Evolutionary conservation across 139 green algal genomes (phyloP).

Genomic region (Volvox reticuliferus): DNA sequence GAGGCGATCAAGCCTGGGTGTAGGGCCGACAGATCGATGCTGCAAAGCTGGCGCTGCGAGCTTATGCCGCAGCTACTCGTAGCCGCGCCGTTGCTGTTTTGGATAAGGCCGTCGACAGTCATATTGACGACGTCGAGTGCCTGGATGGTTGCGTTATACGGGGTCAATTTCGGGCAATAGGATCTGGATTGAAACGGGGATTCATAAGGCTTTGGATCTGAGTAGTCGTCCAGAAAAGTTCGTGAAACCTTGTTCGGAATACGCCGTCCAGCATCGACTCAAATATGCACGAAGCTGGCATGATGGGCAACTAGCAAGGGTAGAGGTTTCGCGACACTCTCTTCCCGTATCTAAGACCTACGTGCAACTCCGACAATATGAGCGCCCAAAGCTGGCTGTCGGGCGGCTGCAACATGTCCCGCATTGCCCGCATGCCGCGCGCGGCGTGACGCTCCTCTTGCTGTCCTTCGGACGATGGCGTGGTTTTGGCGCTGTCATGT

Average conservation of each 20-base stretch:
- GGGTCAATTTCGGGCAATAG: background rate
- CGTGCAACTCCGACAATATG: conserved; percentile 17
- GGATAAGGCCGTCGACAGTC: background rate
- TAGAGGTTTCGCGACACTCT: no score
- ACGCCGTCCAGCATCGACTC: no score
- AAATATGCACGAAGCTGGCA: no score
- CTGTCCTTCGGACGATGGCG: background rate
- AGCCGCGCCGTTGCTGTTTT: background rate
- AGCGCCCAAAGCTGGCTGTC: conserved; percentile 44
- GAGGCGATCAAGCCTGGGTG: conserved; percentile 8
- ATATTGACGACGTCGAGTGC: background rate
- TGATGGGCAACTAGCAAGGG: no score
- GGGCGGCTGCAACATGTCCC: background rate
- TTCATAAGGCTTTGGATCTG: no score
- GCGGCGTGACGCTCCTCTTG: background rate
- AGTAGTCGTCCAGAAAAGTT: no score
- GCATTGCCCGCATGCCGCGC: background rate
- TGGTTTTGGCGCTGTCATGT: no score
- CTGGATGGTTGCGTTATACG: background rate
- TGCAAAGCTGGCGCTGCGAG: conserved; percentile 10
- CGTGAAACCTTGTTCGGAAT: no score
- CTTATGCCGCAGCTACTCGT: background rate
- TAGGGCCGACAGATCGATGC: conserved; percentile 28
- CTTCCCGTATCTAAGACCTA: background rate
- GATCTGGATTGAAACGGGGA: no score